These are phyloP conservation scores for Pythium aphanidermatum DNA, from an alignment of 352 stramenopile genomes.

Conservation along the genomic window DNA sequence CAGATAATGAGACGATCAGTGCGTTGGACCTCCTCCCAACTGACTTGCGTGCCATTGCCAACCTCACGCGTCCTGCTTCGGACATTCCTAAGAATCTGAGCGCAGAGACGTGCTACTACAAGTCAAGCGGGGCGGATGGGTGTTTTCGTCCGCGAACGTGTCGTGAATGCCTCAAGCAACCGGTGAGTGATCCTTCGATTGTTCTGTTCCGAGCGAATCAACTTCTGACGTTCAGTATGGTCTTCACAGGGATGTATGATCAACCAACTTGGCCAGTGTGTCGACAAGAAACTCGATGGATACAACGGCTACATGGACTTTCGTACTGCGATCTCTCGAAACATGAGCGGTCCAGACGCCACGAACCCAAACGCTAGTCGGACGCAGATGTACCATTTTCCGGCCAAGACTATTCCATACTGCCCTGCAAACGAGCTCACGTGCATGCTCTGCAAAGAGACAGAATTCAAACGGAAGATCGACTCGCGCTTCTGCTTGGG, in stretches of 20 bases:
- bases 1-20: conserved; percentile 4
- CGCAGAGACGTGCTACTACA: conserved; percentile 13
- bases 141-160: conserved; percentile 13
- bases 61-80: conserved; percentile 9
- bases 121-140: conserved; percentile 5
- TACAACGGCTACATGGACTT: conserved; percentile 19
- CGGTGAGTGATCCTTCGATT: conserved; percentile 1
- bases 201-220: not conserved
- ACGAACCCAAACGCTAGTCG: conserved; percentile 6
- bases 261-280: conserved; percentile 18
- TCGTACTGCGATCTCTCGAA: conserved; percentile 6
- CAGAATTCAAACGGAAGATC: conserved; percentile 8
- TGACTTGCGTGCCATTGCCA: conserved; percentile 3
- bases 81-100: conserved; percentile 7
- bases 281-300: conserved; percentile 5
- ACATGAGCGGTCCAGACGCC: conserved; percentile 10
- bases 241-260: conserved; percentile 14
- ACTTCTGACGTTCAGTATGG: too few relatives aligned
- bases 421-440: conserved; percentile 8
- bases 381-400: conserved; percentile 16
- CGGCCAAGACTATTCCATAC: conserved; percentile 8
- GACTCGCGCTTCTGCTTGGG: conserved; percentile 19
- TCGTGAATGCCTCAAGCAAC: conserved; percentile 8
- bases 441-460: conserved; percentile 5
- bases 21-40: conserved; percentile 15